Base-by-base conservation (phyloP, 2,329 filamentous ascomycete species). In the Zasmidium angulare region DNA sequence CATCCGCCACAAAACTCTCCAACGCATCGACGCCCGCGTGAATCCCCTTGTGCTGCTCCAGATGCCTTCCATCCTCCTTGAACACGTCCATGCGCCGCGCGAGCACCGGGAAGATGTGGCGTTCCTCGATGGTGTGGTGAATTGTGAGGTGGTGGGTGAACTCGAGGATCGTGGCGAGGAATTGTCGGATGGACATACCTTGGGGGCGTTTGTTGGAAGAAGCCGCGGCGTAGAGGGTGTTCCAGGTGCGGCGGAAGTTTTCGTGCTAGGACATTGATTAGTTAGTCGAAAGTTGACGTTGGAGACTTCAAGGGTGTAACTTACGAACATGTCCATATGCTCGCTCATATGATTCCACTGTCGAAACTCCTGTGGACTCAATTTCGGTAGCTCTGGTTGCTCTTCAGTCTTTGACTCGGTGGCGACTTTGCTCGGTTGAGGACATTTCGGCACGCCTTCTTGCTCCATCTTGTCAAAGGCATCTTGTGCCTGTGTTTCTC, bases 11-110 rank as follows among this genome's bases (percentile, higher is more conserved):
- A 60, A 71, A 75, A 55, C 56, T 67, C 62, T 73, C 68, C 49
- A 75, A 67, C 62, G 66, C 63, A 19, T 75, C 73, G 51, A 76
- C 54, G 1, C 74, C 93, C 2, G 80, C 77, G 72, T 96, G 92
- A 67, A 96, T 96, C 71, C 86, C 77, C 68, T 82, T 82, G 73
- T 96, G 92, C 77, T 96, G 91, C 7, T 77, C 81, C 53, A 95
- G 74, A 50, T 95, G 77, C 69, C 89, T 83, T 14, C 87, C 81
- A n/a, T 83, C 81, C 63, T 77, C 79, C 61, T 80, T 79, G 71
- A 96, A 96, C 65, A 89, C 87, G 3, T 89, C 86, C 91, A 96
- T 96, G 66, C 86, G 87, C 67, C 78, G 79, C 12, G 89, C 91
- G 1, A 96, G 82, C 0, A 87, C 71, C 1, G 92, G 93, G 74